Evolutionary conservation across 139 green algal genomes (phyloP), one percentile per base, ranked within the genome.

Genomic region (Mesotaenium endlicherianum): DNA sequence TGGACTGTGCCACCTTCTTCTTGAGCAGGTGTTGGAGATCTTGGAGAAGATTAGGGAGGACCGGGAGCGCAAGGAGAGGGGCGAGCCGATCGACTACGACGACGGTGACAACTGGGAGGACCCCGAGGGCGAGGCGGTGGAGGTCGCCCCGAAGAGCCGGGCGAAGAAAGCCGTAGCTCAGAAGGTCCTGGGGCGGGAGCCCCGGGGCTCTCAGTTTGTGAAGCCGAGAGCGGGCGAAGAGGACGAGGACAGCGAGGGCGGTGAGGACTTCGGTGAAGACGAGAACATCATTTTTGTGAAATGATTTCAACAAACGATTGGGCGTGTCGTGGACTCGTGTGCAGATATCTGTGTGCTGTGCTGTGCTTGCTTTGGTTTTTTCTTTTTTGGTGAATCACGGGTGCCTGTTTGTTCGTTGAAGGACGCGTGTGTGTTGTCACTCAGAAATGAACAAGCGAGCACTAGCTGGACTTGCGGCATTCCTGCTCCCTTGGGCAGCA

Each of bases 261-360:
- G 39, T 68, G 71, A 80, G 14, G 71, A 80, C 38, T 80, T 70
- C 30, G 71, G 71, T 53, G 71, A 80, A 70, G 71, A 58, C 17
- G 71, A 80, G 55, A 80, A 80, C 14, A 55, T 80, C 16, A 68
- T 80, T 70, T 40, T 80, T n/a, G 55, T 80, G 55, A 34, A 75
- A 20, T 39, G 38, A 80, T 64, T 64, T 34, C 20, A 64, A 64
- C 20, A 26, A 64, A 64, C 20, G 26, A 64, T 64, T 77, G 20
- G 31, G 69, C 31, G 36, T 20, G 41, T 0, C n/a, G 17, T 31
- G 36, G 69, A 16, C 34, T 69, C 26, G 36, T n/a, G 30, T 60
- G 31, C 2, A 64, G 41, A 5, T 74, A 6, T 74, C 47, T 14
- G 14, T 14, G 47, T 14, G 8, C 36, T 40, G 8, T 14, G 8